Conservation (phyloP, 1,139 yeast genomes). For the Suzukiozyma palmioleophila region DNA sequence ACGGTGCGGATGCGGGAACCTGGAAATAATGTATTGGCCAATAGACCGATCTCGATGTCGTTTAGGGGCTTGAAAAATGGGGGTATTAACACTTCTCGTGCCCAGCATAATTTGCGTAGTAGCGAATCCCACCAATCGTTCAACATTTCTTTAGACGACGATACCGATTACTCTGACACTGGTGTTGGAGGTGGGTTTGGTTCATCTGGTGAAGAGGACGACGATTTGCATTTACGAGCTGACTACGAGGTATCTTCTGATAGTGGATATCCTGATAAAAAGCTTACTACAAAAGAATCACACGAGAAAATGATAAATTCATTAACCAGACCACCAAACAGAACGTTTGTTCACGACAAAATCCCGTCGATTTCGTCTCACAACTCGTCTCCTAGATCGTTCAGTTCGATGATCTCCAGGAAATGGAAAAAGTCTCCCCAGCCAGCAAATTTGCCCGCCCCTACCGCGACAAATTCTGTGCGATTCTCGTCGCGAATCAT, state of each 20-base stretch:
- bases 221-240: neutral
- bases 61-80: conserved; percentile 63
- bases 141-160: conserved; percentile 35
- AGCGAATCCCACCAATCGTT: conserved; percentile 44
- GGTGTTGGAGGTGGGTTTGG: conserved; percentile 31
- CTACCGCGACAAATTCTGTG: conserved; percentile 34
- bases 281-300: neutral
- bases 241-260: neutral
- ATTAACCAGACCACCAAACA: conserved; percentile 13
- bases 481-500: conserved; percentile 79
- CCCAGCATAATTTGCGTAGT: conserved; percentile 25
- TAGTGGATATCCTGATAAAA: neutral
- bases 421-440: conserved; percentile 14
- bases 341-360: conserved; percentile 22
- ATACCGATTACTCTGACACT: conserved; percentile 15
- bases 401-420: conserved; percentile 27
- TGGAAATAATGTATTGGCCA: conserved; percentile 9
- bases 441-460: conserved; percentile 5
- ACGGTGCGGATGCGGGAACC: too few species aligned
- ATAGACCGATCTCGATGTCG: conserved; percentile 63
- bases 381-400: conserved; percentile 28
- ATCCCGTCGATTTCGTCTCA: conserved; percentile 23
- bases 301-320: neutral
- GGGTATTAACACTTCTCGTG: conserved; percentile 38
- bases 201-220: conserved; percentile 24